Evolutionary conservation across 495 filamentous ascomycete genomes (phyloP), one percentile per base, ranked within the genome.

Genomic region (Platismatia glauca): DNA sequence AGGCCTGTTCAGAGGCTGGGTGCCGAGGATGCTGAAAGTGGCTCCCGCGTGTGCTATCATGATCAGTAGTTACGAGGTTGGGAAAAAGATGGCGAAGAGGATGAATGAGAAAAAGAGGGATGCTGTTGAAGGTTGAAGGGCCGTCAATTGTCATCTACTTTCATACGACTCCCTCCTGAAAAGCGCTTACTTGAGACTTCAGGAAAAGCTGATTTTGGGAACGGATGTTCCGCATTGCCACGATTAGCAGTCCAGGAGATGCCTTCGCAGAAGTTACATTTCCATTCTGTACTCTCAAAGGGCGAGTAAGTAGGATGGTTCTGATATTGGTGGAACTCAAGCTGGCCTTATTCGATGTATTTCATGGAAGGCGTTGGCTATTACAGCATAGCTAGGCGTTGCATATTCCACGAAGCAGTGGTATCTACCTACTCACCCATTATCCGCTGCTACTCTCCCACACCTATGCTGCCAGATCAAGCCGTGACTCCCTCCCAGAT

Each of bases 1-100:
- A 0, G 95, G 93, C 0, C 75, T 98, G 16, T 97, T 92, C 80
- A 89, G 80, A 61, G 94, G 95, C 16, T 96, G 90, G 88, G 86
- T 87, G 22, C 90, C 94, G 1, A 79, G 94, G 41, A 96, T 90
- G 65, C 75, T 98, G 53, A 97, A 97, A 69, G 92, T 97, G 8
- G 92, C 94, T 15, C 94, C 94, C 2, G 91, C 92, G 18, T 97
- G 94, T 74, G 94, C 95, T n/a, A 97, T 98, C 69, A 98, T 98
- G 94, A 98, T 98, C 65, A 95, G 90, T 61, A 95, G 85, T 61
- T 98, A 97, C 68, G 94, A 98, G 74, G 81, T 97, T 29, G 91
- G 95, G 15, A 98, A 98, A 82, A 87, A 86, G 71, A 87, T 87
- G 73, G 93, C 94, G 9, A 76, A 82, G 61, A 82, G 82, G 27